phyloP scores from a whole-genome alignment of 1,139 yeast genomes.

The Pichia sp. region DNA sequence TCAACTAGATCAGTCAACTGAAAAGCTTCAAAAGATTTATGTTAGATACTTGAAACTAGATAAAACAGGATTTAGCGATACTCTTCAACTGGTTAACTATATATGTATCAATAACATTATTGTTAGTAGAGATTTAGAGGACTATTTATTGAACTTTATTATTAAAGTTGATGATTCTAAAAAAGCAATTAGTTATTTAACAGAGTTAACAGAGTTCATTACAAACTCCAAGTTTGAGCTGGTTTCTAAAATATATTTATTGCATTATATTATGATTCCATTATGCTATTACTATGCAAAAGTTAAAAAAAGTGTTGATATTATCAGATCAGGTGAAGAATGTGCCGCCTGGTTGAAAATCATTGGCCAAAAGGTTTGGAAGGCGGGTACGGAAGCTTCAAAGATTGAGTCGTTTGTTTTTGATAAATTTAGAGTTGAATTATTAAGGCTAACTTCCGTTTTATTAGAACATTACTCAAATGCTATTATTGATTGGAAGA shows the following conservation, averaged over 20 bases:
- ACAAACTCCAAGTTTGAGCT: conserved; percentile 38
- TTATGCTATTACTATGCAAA: conserved; percentile 59
- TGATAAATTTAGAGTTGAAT: conserved; percentile 70
- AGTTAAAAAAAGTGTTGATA: conserved; percentile 41
- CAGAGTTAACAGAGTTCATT: conserved; percentile 42
- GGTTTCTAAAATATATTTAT: conserved; percentile 55
- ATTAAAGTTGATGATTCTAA: conserved; percentile 46
- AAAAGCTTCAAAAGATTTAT: conserved; percentile 52
- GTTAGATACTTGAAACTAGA: conserved; percentile 39
- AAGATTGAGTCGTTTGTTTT: conserved; percentile 51
- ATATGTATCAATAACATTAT: conserved; percentile 41
- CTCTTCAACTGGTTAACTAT: conserved; percentile 46
- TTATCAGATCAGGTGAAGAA: conserved; percentile 34
- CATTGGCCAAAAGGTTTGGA: conserved; percentile 69
- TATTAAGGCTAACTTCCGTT: conserved; percentile 75
- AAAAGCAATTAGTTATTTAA: conserved; percentile 46
- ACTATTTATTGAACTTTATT: conserved; percentile 51
- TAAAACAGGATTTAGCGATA: conserved; percentile 31
- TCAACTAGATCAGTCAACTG: conserved; percentile 68
- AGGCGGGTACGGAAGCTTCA: conserved; percentile 37
- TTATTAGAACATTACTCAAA: conserved; percentile 65
- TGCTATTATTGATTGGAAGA: conserved; percentile 57
- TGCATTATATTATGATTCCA: conserved; percentile 61
- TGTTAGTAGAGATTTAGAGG: conserved; percentile 45
- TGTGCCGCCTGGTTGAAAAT: conserved; percentile 56